Evolutionary conservation across 495 filamentous ascomycete species (phyloP), one percentile per base, ranked within the genome.

Genomic region (Podospora bellae-mahoneyi): DNA sequence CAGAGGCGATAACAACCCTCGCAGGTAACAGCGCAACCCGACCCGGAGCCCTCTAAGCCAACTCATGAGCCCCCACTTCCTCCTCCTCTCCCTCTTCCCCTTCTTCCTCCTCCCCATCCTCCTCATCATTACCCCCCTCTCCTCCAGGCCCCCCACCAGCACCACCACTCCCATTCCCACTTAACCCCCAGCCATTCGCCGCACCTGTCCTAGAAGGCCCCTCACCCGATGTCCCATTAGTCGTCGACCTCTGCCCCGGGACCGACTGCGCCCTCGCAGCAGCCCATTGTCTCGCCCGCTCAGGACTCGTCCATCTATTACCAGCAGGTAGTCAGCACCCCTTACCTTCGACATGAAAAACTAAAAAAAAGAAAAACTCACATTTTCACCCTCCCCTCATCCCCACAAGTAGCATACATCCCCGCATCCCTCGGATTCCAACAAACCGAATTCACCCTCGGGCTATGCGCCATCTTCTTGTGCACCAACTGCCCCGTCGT

Each of bases 371-470:
- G 10, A 6, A 53, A 44, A 48, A 73, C 88, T 78, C 84, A 97
- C 94, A 99, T 96, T 77, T 91, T 88, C 64, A 98, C 89, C 73
- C 86, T 88, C 56, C 81, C 79, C 73, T 99, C 95, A 76, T 99
- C 95, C 4, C 95, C 94, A 67, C 91, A 93, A 13, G 92, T 92
- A 7, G 93, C 95, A 78, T 97, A 96, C 84, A 97, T 89, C 68
- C 85, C 85, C 4, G 92, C 89, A 75, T 97, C 84, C 3, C 80
- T 81, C 1, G 94, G 93, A 71, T 94, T 96, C 95, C 95, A 99
- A 6, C 91, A 85, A 44, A 96, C 91, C n/a, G 92, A 85, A 78
- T 97, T 99, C 64, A 96, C 94, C 13, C 92, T 90, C 7, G 85
- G 82, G 0, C 76, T 77, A 70, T 98, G 94, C 0, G 89, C 94